A percentile compares a stretch with the other conserved stretches of the same genome.
phyloP scores from a whole-genome alignment of 108 stramenopile genomes.

The Pseudonitzschia multiseries region DNA sequence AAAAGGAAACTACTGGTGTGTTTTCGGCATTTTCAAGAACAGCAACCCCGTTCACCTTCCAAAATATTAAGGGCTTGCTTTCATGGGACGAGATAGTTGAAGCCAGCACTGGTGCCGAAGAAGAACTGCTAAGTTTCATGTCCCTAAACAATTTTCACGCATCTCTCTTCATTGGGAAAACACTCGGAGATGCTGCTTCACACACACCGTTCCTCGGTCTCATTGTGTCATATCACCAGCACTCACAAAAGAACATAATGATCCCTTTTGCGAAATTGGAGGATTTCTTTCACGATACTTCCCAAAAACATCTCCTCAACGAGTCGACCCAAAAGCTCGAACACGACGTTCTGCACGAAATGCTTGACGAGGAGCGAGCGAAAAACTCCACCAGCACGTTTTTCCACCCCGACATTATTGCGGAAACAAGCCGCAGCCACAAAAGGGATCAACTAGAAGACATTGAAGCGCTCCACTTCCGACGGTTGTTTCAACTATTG shows the following conservation, averaged over 20 bases:
- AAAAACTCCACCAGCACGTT: conserved; percentile 9
- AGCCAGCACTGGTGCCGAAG: conserved; percentile 22
- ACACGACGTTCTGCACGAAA: conserved; percentile 28
- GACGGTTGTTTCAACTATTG: conserved; percentile 34
- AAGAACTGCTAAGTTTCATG: conserved; percentile 14
- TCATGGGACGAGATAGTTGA: conserved; percentile 32
- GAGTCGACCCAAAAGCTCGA: conserved; percentile 23
- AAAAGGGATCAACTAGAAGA: conserved; percentile 23
- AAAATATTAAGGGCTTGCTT: conserved; percentile 32
- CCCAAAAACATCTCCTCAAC: conserved; percentile 20
- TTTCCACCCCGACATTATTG: conserved; percentile 18
- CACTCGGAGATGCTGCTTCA: conserved; percentile 16
- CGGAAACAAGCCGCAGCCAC: neutral
- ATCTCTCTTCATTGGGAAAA: conserved; percentile 30
- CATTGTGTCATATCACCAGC: conserved; percentile 34
- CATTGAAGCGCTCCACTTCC: conserved; percentile 30
- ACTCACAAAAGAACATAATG: conserved; percentile 30
- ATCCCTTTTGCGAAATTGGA: conserved; percentile 25
- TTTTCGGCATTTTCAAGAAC: conserved; percentile 28
- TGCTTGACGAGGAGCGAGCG: conserved; percentile 22
- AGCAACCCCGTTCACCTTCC: conserved; percentile 28
- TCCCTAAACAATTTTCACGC: conserved; percentile 29
- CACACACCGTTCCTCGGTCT: conserved; percentile 28
- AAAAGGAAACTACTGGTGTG: conserved; percentile 22
- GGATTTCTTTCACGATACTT: conserved; percentile 20